phyloP scores from a whole-genome alignment of 768 basidiomycete species.

The Boletus bicolor region DNA sequence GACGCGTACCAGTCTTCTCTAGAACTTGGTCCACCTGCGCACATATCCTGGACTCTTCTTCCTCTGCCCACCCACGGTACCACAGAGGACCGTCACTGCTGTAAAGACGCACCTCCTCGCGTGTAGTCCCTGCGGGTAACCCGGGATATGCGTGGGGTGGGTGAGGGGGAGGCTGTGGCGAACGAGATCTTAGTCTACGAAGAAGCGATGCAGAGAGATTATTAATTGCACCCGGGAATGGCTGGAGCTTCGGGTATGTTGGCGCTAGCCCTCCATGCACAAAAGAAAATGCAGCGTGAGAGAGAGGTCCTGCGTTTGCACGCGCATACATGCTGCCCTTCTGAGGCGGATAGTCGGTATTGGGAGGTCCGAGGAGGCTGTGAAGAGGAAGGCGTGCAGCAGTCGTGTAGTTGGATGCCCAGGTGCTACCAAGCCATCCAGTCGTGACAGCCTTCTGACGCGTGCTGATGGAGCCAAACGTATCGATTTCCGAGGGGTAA shows the following conservation, averaged over 20 bases:
- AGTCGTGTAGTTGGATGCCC: conserved; percentile 83
- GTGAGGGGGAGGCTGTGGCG: conserved; percentile 68
- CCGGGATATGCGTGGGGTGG: conserved; percentile 76
- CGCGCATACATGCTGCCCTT: conserved; percentile 28
- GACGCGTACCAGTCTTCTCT: conserved; percentile 70
- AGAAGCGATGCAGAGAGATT: conserved; percentile 67
- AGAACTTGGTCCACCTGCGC: conserved; percentile 67
- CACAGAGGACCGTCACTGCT: conserved; percentile 80
- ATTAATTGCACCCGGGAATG: conserved; percentile 86
- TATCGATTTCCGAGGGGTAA: conserved; percentile 73
- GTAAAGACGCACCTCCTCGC: conserved; percentile 70
- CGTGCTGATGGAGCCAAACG: conserved; percentile 67
- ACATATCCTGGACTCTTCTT: conserved; percentile 68
- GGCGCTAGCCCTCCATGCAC: conserved; percentile 91
- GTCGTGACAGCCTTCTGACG: conserved; percentile 73
- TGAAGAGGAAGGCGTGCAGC: conserved; percentile 81
- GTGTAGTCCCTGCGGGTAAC: conserved; percentile 62
- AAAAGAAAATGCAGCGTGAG: conserved; percentile 83
- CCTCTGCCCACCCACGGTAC: conserved; percentile 92
- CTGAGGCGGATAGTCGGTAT: conserved; percentile 54
- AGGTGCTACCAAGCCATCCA: conserved; percentile 76
- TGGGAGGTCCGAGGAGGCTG: conserved; percentile 61
- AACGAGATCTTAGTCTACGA: conserved; percentile 60
- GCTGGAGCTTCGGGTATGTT: conserved; percentile 66
- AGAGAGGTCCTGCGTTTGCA: conserved; percentile 47